These are phyloP conservation scores for Fraxinus nigra DNA, from an alignment of 305 asterid species.

Conservation along the genomic window DNA sequence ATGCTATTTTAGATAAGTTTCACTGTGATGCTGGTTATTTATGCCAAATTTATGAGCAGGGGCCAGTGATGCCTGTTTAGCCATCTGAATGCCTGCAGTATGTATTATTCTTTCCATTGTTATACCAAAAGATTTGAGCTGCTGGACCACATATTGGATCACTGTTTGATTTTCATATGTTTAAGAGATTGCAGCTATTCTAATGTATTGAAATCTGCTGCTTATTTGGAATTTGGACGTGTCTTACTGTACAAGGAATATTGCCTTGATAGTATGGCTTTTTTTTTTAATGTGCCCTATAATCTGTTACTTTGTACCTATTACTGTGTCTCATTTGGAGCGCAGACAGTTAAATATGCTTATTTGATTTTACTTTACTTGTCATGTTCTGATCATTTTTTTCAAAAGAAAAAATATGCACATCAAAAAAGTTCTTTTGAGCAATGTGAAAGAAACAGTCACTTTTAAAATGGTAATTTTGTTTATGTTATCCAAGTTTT, in stretches of 20 bases:
- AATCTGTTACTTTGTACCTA: neutral
- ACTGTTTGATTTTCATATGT: neutral
- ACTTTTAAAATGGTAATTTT: neutral
- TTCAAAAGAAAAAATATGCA: neutral
- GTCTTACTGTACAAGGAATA: neutral
- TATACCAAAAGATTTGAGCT: neutral
- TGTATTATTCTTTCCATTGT: neutral
- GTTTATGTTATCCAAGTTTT: neutral
- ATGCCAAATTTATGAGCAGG: neutral
- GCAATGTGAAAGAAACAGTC: neutral
- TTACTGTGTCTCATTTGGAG: neutral
- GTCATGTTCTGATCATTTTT: neutral
- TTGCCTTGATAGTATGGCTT: neutral
- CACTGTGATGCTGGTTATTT: neutral
- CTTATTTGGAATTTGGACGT: neutral
- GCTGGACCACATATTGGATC: neutral
- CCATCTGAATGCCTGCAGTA: neutral
- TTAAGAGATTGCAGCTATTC: neutral
- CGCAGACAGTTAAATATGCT: neutral
- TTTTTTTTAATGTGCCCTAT: neutral
- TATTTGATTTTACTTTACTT: neutral
- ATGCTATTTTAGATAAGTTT: neutral
- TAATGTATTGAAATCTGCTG: neutral
- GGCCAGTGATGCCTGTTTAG: neutral
- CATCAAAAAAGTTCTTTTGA: neutral